phyloP scores from a whole-genome alignment of 2,329 filamentous ascomycete species.

The Hypoxylon sp. region DNA sequence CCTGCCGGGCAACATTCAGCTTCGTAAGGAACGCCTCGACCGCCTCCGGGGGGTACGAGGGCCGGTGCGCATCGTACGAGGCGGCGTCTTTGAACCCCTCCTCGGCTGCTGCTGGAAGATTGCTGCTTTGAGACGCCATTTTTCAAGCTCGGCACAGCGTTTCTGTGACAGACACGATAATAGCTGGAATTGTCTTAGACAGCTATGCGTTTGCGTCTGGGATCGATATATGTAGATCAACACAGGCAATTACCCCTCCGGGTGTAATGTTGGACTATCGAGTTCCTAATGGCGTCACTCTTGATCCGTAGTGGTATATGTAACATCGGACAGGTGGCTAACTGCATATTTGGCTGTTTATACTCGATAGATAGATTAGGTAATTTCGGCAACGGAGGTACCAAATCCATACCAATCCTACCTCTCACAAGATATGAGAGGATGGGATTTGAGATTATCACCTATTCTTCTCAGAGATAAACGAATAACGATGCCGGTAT shows the following conservation, averaged over 20 bases:
- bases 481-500: not conserved
- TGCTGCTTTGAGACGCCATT: conserved; percentile 34
- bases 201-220: not conserved
- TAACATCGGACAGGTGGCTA: not conserved
- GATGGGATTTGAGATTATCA: too few relatives aligned
- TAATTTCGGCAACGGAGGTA: too few relatives aligned
- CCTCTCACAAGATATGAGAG: too few relatives aligned
- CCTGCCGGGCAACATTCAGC: conserved; percentile 58
- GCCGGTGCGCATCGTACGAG: conserved; percentile 72
- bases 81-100: conserved; percentile 71
- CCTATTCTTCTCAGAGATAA: not conserved
- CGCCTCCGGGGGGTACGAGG: conserved; percentile 68
- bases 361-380: too few relatives aligned
- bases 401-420: too few relatives aligned
- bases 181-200: too few relatives aligned
- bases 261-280: not conserved
- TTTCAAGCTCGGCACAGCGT: not conserved
- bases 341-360: not conserved
- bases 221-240: not conserved
- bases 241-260: not conserved
- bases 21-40: conserved; percentile 65
- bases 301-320: not conserved
- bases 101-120: conserved; percentile 50
- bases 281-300: not conserved
- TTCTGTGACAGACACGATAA: not conserved